Conservation (phyloP, 805 yeast species). For the Pichia rugopelliculosa region DNA sequence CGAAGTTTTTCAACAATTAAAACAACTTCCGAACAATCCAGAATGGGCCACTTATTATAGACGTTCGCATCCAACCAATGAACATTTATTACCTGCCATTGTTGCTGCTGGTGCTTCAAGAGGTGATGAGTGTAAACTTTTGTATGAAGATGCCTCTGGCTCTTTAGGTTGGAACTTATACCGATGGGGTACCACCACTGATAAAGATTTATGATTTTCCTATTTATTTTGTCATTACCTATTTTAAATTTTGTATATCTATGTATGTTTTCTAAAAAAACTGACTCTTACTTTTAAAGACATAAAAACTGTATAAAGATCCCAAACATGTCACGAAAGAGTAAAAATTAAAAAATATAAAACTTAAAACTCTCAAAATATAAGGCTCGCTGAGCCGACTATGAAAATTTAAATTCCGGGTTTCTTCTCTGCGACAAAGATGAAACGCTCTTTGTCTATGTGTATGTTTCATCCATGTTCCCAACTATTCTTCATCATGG, state of each 20-base stretch:
- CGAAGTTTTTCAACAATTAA: slow-evolving; percentile 32
- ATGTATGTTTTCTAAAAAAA: too few species aligned
- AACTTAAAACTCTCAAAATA: neutral
- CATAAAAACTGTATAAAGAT: too few species aligned
- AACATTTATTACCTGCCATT: slow-evolving; percentile 63
- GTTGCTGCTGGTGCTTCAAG: slow-evolving; percentile 53
- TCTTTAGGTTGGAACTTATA: slow-evolving; percentile 70
- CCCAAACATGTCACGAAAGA: too few species aligned
- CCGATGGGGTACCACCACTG: slow-evolving; percentile 28
- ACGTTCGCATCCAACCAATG: slow-evolving; percentile 68
- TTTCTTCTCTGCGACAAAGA: neutral
- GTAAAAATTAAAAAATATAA: too few species aligned
- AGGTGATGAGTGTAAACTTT: slow-evolving; percentile 35
- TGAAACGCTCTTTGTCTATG: neutral
- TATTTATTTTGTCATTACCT: too few species aligned
- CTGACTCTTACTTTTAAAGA: too few species aligned
- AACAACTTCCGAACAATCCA: slow-evolving; percentile 25
- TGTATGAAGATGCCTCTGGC: slow-evolving; percentile 37
- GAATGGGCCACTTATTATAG: slow-evolving; percentile 27
- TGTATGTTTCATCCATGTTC: neutral
- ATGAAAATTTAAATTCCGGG: neutral
- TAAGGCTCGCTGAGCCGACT: neutral
- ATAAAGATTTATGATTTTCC: neutral
- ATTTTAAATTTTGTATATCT: too few species aligned
- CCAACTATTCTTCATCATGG: too few species aligned